phyloP scores from a whole-genome alignment of 345 rosid species.

The Moricandia arvensis region DNA sequence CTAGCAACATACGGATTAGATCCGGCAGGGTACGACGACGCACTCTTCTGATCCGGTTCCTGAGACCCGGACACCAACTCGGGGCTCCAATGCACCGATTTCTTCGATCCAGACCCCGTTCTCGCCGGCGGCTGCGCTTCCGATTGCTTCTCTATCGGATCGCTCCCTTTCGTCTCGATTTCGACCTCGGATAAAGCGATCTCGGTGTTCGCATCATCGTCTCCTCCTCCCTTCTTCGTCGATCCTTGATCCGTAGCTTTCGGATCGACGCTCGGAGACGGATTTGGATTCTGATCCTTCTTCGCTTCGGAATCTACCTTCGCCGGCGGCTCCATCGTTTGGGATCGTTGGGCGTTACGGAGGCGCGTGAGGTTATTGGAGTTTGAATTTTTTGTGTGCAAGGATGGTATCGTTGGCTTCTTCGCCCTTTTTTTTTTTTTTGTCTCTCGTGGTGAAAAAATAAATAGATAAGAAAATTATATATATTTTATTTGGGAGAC shows the following conservation, averaged over 20 bases:
- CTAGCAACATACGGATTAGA: slow-evolving; percentile 58
- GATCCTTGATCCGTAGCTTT: slow-evolving; percentile 27
- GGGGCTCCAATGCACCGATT: slow-evolving; percentile 78
- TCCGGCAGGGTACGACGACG: slow-evolving; percentile 27
- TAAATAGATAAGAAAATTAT: neutral
- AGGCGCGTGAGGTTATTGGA: slow-evolving; percentile 20
- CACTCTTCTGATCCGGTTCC: slow-evolving; percentile 27
- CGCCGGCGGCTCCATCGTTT: slow-evolving; percentile 50
- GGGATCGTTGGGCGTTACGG: slow-evolving; percentile 16
- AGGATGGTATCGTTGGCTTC: slow-evolving; percentile 27
- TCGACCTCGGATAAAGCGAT: slow-evolving; percentile 37
- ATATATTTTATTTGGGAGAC: neutral
- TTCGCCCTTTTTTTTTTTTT: neutral
- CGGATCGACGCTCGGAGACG: slow-evolving; percentile 34
- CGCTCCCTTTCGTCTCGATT: slow-evolving; percentile 31
- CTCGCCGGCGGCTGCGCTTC: slow-evolving; percentile 32
- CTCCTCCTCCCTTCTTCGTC: slow-evolving; percentile 32
- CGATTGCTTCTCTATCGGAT: neutral
- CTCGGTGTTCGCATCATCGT: slow-evolving; percentile 32
- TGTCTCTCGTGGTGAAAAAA: neutral
- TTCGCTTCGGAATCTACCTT: slow-evolving; percentile 51
- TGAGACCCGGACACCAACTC: slow-evolving; percentile 58
- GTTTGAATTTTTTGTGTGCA: slow-evolving; percentile 19
- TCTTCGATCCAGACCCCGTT: slow-evolving; percentile 44
- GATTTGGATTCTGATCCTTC: slow-evolving; percentile 33